Evolutionary conservation across 257 asterid species (phyloP), one percentile per base, ranked within the genome.

Genomic region (Penstemon newberryi): DNA sequence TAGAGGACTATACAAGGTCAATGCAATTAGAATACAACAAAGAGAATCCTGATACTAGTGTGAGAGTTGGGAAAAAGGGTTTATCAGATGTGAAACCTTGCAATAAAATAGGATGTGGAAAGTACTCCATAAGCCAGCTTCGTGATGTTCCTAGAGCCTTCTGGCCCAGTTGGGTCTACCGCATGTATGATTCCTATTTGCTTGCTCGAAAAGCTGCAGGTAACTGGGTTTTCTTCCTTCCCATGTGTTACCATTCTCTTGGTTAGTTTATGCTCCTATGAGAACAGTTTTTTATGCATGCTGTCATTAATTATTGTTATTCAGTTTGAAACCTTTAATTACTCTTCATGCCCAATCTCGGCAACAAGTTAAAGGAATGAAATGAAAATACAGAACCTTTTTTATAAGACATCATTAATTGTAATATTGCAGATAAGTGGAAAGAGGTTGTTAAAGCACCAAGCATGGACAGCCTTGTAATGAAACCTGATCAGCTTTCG

Each of bases 131-230:
- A 15, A 66, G 80, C 39, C 95, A 56, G 33, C 60, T 82, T 65
- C 95, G 82, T 75, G 84, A 91, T 62, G 89, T 68, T 76, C 85
- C 95, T 56, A 86, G 84, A 78, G 96, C 99, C 65, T 93, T 82
- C 78, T 93, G 85, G 95, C 97, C 99, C 43, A 64, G 84, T 70
- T 94, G 99, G 99, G 97, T 91, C 73, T 94, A 94, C 79, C 80
- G 70, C 72, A 89, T 89, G 96, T 84, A 84, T 61, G 97, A 94
- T 79, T 89, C 97, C 43, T 94, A 84, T 77, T 62, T 73, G 73
- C 96, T 94, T 75, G 96, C 97, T 51, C 85, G 82, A 80, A 89
- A 75, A 81, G 96, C 86, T 75, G 97, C 96, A 82, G 99, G 97
- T 93, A 70, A 45, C 36, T 76, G 75, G 15, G 65, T 67, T 73